Evolutionary conservation across 108 stramenopile species (phyloP), one percentile per base, ranked within the genome.

Genomic region (Stephanodiscus minutulus): DNA sequence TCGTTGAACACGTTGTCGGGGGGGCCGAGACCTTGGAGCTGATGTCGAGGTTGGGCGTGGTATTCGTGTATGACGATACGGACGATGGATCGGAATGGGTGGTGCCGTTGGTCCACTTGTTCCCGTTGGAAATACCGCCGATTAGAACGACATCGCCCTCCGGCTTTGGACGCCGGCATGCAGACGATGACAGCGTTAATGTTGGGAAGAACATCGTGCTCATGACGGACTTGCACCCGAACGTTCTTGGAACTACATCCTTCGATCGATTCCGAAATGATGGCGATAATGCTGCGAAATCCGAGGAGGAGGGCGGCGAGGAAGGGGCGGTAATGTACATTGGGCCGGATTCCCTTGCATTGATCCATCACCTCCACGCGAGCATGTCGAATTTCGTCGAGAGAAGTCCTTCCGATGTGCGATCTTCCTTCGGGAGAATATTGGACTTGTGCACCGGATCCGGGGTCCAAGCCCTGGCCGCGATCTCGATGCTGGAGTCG

Each of bases 281-380:
- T 7, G 21, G 52, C 20, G 20, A 39, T 36, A 2, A 47, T 35
- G 47, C 29, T 44, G n/a, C 36, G 11, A 17, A 24, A 36, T 21
- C 47, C 29, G 46, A 22, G 0, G 56, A 81, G 7, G 82, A 70
- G 37, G 52, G 53, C 6, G 28, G 59, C 21, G 76, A 76, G 11
- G 81, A 87, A 44, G 79, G 79, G 18, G 66, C 86, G 13, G 92
- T 94, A 57, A 91, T 91, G 90, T 94, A 94, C 76, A 90, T 94
- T 68, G 90, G 92, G 29, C 89, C 92, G 28, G 92, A 94, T 72
- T 90, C 88, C 0, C 46, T 94, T 66, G 88, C 88, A 11, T 61
- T 94, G 62, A 81, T 87, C 1, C 88, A 91, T 50, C 90, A 91
- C 54, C 73, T 86, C 49, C 85, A 77, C 39, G 78, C 73, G 12